Evolutionary conservation across 495 filamentous ascomycete genomes (phyloP), one percentile per base, ranked within the genome.

Genomic region (Penicillium macrosclerotiorum): DNA sequence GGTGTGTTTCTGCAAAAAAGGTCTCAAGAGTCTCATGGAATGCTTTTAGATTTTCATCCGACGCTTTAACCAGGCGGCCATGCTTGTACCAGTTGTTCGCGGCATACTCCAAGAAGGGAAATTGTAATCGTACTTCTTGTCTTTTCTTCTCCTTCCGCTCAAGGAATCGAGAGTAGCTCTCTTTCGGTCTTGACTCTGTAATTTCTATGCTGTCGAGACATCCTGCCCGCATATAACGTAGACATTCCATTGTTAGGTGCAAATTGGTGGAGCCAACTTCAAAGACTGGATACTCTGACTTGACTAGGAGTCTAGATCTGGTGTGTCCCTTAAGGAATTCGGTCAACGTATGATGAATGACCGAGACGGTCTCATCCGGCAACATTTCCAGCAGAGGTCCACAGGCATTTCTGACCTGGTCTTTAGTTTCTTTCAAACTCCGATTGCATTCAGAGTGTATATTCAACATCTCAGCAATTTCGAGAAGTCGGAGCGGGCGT

Each of bases 331-430:
- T 46, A 13, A 79, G 62, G 54, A 69, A 79, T 44, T 79, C 77
- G 1, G 74, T 77, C 18, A 79, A 68, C n/a, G 75, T 77, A 51
- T 79, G 77, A 34, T 81, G 77, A 22, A 79, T 61, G 4, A 79
- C 62, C 11, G 50, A 68, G 13, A 79, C 60, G 0, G 71, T 75
- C 47, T 79, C 75, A 36, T 79, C 72, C 11, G 62, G 57, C 2
- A 72, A 55, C 19, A 79, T 65, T 42, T 79, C 70, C 0, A 81
- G 60, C 19, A 81, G 55, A 8, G 76, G 73, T 3, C 76, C 77
- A 54, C 74, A 77, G 9, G 65, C 57, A 17, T 51, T 42, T 29
- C 65, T 48, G 9, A 63, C 53, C 4, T 60, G 14, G 14, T 52
- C 33, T 42, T 71, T 68, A 12, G 46, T 62, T 5, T 59, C 32